These are phyloP conservation scores for Globisporangium middletonii DNA, from an alignment of 352 stramenopile species.

Conservation along the genomic window DNA sequence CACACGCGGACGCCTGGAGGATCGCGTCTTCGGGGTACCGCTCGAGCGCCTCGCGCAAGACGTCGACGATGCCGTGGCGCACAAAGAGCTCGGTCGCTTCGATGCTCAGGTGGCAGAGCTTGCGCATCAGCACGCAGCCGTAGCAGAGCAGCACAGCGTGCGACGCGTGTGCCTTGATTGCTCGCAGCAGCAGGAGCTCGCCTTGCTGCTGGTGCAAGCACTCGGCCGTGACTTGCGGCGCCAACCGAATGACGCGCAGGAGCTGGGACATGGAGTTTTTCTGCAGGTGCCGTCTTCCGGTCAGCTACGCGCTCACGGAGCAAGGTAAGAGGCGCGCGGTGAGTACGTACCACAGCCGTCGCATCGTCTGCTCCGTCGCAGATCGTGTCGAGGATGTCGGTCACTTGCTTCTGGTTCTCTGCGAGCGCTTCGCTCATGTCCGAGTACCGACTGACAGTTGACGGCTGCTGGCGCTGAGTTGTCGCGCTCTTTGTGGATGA, in stretches of 20 bases:
- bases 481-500: constrained; percentile 13
- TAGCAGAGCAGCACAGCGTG: constrained; percentile 75
- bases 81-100: constrained; percentile 59
- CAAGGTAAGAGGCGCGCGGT: neutral
- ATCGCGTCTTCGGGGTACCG: constrained; percentile 64
- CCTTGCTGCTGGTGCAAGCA: constrained; percentile 54
- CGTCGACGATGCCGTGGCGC: constrained; percentile 45
- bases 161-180: constrained; percentile 43
- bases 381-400: constrained; percentile 42
- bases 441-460: constrained; percentile 18
- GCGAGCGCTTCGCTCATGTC: constrained; percentile 41
- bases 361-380: constrained; percentile 27
- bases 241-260: constrained; percentile 50
- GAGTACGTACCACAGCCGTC: constrained; percentile 28
- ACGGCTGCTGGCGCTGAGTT: constrained; percentile 10
- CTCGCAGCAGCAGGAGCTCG: constrained; percentile 48
- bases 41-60: constrained; percentile 37
- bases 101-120: constrained; percentile 64
- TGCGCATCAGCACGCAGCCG: constrained; percentile 67
- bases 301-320: neutral
- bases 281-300: constrained; percentile 10
- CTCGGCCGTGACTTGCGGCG: constrained; percentile 61
- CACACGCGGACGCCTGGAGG: constrained; percentile 57
- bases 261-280: constrained; percentile 66
- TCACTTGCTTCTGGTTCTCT: constrained; percentile 53